Evolutionary conservation across 306 rosid species (phyloP), one percentile per base, ranked within the genome.

Genomic region (Astragalus glycyphyllos): DNA sequence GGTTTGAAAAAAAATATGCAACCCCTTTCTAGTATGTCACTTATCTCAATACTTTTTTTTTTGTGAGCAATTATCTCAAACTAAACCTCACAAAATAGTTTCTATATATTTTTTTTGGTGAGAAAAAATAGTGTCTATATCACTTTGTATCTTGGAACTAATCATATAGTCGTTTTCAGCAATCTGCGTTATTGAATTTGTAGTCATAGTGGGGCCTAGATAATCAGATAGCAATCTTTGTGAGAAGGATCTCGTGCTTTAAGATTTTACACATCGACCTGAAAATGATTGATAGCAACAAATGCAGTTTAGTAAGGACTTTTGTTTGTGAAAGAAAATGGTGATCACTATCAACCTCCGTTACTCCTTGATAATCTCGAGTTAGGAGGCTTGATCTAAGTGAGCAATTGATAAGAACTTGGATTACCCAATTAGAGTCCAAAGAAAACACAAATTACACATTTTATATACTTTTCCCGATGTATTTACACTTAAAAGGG

Each of bases 141-240:
- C 50, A 51, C 40, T 15, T 31, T 3, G 34, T 11, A 42, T 41
- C 47, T 9, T 9, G 15, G 14, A 10, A 66, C 15, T 32, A 56
- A 31, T 35, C 23, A 26, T 49, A 55, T 42, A 13, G 66, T 57
- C 46, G n/a, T 56, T 70, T 16, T 70, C 65, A 15, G 6, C 40
- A 54, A 69, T 69, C 66, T 70, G 56, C 5, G n/a, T 32, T 56
- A 5, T 57, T 42, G 57, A 44, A 56, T 57, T 57, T 44, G 50
- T 13, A 9, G 44, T 44, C 12, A 5, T 42, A 56, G 75, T 56
- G 44, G 64, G 55, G 41, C 74, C 73, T 20, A 20, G 23, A 20
- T 20, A 20, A 20, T 20, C 55, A 54, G 20, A 68, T 37, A 38
- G 6, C 55, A 26, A 14, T 45, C 50, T 54, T 54, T 67, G 48